A percentile compares a stretch with the other conserved stretches of the same genome.
These are phyloP conservation scores for Solanum tacnaense DNA, from an alignment of 257 asterid species.

Conservation along the genomic window DNA sequence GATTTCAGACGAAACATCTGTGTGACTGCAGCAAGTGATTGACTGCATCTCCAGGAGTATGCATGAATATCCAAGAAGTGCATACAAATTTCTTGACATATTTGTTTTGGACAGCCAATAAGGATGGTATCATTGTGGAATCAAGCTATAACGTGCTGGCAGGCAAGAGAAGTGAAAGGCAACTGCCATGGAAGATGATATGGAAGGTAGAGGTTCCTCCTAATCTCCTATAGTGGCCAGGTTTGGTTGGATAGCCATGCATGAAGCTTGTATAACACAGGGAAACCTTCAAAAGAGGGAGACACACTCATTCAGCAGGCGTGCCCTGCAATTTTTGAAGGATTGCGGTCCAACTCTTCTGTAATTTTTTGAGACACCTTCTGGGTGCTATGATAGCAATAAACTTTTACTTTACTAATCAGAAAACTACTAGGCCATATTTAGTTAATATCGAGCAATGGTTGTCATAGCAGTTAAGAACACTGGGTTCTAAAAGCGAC, in stretches of 20 bases:
- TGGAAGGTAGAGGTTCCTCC: not conserved
- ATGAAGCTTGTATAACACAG: not conserved
- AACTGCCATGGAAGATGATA: not conserved
- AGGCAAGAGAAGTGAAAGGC: not conserved
- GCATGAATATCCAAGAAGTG: not conserved
- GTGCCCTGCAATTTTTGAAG: not conserved
- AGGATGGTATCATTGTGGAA: not conserved
- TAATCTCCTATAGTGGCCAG: not conserved
- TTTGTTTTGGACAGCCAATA: not conserved
- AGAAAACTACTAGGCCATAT: not conserved
- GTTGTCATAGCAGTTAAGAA: not conserved
- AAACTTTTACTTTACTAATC: not conserved
- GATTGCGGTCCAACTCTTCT: not conserved
- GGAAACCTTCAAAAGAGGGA: not conserved
- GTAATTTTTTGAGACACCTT: not conserved
- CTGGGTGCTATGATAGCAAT: not conserved
- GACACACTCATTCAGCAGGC: not conserved
- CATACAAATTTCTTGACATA: not conserved
- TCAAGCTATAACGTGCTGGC: not conserved
- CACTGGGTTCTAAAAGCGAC: not conserved
- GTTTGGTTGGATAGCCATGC: not conserved
- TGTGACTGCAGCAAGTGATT: not conserved
- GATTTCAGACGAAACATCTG: not conserved
- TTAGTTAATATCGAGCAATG: not conserved
- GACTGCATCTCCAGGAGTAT: not conserved